Evolutionary conservation across 768 basidiomycete genomes (phyloP).

Genomic region (Leucogyrophana mollusca): DNA sequence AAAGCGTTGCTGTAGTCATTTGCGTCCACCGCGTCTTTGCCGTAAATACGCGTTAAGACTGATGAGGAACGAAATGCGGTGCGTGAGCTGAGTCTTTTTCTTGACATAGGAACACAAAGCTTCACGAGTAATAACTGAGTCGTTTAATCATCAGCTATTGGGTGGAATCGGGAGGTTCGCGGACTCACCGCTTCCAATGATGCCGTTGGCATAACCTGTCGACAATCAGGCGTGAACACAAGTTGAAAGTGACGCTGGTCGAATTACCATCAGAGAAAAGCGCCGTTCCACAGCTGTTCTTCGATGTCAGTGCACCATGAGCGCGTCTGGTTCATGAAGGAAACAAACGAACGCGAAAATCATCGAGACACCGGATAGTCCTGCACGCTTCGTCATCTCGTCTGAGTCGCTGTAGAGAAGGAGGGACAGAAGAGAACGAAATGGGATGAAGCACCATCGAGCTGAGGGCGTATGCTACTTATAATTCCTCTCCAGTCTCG

Average conservation of each 20-base stretch:
- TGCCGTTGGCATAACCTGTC: slow-evolving; percentile 76
- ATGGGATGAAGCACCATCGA: too few species aligned
- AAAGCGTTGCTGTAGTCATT: slow-evolving; percentile 65
- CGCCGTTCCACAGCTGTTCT: slow-evolving; percentile 78
- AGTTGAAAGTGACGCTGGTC: neutral
- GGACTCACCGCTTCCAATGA: slow-evolving; percentile 71
- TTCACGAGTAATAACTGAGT: slow-evolving; percentile 68
- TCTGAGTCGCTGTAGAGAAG: too few species aligned
- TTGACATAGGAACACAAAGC: slow-evolving; percentile 19
- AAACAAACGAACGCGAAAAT: slow-evolving; percentile 73
- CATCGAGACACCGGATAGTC: slow-evolving; percentile 68
- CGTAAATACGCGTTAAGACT: slow-evolving; percentile 77
- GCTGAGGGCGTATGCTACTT: too few species aligned
- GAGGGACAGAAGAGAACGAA: too few species aligned
- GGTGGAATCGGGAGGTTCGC: too few species aligned
- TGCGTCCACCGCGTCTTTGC: slow-evolving; percentile 43
- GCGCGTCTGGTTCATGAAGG: slow-evolving; percentile 4
- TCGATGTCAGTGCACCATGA: neutral
- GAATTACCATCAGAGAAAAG: slow-evolving; percentile 78
- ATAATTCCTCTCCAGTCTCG: too few species aligned
- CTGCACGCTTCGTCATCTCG: too few species aligned
- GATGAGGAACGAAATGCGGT: slow-evolving; percentile 14
- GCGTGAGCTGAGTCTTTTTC: too few species aligned
- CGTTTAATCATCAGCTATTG: too few species aligned
- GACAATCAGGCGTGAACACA: neutral